phyloP scores from a whole-genome alignment of 2,329 filamentous ascomycete species.

The Fusarium pseudocircinatum region DNA sequence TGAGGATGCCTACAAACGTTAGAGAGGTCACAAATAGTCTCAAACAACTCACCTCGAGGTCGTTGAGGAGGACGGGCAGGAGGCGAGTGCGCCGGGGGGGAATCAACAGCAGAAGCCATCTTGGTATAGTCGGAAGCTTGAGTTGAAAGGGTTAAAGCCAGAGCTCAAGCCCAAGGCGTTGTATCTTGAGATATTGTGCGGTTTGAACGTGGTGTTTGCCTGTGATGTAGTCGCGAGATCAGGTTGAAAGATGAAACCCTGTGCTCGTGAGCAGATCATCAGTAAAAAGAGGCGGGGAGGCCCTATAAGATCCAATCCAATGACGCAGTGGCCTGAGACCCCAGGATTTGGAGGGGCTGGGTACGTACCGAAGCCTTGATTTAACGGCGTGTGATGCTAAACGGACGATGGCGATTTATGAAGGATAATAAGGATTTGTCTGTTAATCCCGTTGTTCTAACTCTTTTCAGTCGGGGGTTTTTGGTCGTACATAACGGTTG shows the following conservation, averaged over 20 bases:
- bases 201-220: slow-evolving; percentile 12
- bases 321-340: slow-evolving; percentile 38
- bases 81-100: slow-evolving; percentile 54
- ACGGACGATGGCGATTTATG: not conserved
- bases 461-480: not conserved
- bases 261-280: slow-evolving; percentile 38
- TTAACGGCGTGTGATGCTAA: not conserved
- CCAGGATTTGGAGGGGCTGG: slow-evolving; percentile 26
- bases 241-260: slow-evolving; percentile 31
- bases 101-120: slow-evolving; percentile 55
- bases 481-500: slow-evolving; percentile 3
- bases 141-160: slow-evolving; percentile 28
- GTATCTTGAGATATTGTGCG: not conserved
- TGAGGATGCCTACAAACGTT: slow-evolving; percentile 79
- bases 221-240: slow-evolving; percentile 38
- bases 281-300: slow-evolving; percentile 26
- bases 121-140: slow-evolving; percentile 35
- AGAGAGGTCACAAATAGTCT: not conserved
- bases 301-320: slow-evolving; percentile 36
- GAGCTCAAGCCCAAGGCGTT: slow-evolving; percentile 10
- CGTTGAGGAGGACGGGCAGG: slow-evolving; percentile 53
- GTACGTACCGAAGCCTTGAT: slow-evolving; percentile 25
- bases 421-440: not conserved
- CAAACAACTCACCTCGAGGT: slow-evolving; percentile 54
- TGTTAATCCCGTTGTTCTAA: not conserved